Evolutionary conservation across 352 stramenopile species (phyloP), one percentile per base, ranked within the genome.

Genomic region (Blastocystis sp.): DNA sequence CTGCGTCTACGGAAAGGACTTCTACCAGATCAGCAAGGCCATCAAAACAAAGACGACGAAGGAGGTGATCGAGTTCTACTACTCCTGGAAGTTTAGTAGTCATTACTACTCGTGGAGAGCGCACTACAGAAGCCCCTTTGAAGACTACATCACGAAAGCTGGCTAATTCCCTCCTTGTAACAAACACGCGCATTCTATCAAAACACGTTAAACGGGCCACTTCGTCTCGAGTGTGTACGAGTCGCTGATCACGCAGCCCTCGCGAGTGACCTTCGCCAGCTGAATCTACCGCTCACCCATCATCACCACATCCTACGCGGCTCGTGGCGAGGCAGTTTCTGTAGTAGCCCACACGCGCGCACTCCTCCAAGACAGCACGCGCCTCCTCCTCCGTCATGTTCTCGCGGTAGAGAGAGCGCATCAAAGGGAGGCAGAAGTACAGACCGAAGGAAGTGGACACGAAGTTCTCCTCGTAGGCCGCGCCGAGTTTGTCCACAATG

Each of bases 31-130:
- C 48, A 88, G 90, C 66, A 92, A 92, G 86, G 67, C 90, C 67
- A 88, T 94, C 0, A 87, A 90, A 17, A 94, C 91, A 17, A 95
- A 95, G 81, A 91, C 65, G 21, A 93, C 90, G 0, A 89, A 92
- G 62, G 91, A 95, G 76, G 89, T 94, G 2, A 92, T 95, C 69
- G 92, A 94, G 60, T 95, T 95, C 88, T 95, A 95, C 89, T 95
- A 95, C 86, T 89, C 93, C 64, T 95, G 92, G 93, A 95, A 95
- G 88, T 94, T 94, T 84, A 94, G 91, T 23, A 89, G 76, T 70
- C 92, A 94, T 80, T 94, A 94, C 86, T 90, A 91, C 64, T 87
- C 90, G 67, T 95, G 93, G 93, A 95, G 95, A 87, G 86, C 79
- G 65, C 48, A 86, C 23, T 89, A 89, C 38, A 69, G 59, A 43